phyloP scores from a whole-genome alignment of 176 grass and related monocot species.

The Juncus inflexus region DNA sequence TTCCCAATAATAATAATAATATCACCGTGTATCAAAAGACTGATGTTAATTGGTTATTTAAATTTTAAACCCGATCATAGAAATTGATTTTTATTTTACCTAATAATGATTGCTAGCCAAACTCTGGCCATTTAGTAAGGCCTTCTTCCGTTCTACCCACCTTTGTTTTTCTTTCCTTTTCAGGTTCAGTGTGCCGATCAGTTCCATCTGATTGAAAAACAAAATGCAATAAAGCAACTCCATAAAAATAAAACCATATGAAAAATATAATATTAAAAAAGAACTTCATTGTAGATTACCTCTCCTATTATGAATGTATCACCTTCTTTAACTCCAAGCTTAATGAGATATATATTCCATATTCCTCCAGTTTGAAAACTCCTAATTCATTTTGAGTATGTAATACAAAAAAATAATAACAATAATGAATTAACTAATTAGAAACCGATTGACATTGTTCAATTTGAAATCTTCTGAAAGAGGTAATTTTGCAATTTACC shows the following conservation, averaged over 20 bases:
- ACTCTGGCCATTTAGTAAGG: conserved; percentile 20
- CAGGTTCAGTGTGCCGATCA: conserved; percentile 43
- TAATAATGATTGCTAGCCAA: conserved; percentile 6
- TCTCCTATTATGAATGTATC: conserved; percentile 73
- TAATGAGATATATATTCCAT: conserved; percentile 78
- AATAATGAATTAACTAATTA: background rate
- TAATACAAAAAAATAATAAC: conserved; percentile 26
- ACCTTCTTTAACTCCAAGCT: conserved; percentile 79
- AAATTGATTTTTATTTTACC: background rate
- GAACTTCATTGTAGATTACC: conserved; percentile 37
- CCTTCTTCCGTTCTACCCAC: conserved; percentile 10
- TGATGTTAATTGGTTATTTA: too few species aligned
- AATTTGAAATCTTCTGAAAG: too few species aligned
- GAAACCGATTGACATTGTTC: background rate
- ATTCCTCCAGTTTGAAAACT: conserved; percentile 88
- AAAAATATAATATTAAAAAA: background rate
- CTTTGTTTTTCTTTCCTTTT: conserved; percentile 25
- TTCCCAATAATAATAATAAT: too few species aligned
- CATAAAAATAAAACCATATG: background rate
- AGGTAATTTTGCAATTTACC: too few species aligned
- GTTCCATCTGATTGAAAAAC: conserved; percentile 47
- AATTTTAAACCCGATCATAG: too few species aligned
- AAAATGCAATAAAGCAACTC: conserved; percentile 11
- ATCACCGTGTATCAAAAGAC: too few species aligned
- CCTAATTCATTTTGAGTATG: conserved; percentile 79